Percentiles rank a stretch among this genome's conserved stretches.
Evolutionary conservation across 257 asterid species (phyloP).

Genomic region (Solanum gracilifrons): DNA sequence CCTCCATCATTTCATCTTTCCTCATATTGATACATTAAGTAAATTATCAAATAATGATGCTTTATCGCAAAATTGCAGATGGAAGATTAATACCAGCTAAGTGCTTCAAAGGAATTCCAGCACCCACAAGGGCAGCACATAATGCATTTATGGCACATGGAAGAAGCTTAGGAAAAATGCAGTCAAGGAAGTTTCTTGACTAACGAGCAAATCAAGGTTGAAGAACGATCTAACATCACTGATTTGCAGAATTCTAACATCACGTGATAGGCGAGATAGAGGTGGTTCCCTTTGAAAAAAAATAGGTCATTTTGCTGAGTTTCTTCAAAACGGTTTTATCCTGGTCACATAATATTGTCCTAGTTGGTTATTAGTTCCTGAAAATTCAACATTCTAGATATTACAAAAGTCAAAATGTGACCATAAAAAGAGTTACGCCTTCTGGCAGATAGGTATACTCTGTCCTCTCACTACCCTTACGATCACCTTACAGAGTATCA

Average conservation of each 20-base stretch:
- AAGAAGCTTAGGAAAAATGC: conserved; percentile 51
- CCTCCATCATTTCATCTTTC: neutral
- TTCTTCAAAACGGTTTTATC: neutral
- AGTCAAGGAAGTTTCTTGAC: conserved; percentile 44
- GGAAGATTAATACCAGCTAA: conserved; percentile 49
- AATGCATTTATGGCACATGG: conserved; percentile 93
- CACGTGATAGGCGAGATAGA: neutral
- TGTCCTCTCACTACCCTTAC: neutral
- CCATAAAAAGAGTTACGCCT: neutral
- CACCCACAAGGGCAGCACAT: conserved; percentile 91
- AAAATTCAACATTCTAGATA: neutral
- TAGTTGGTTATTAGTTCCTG: neutral
- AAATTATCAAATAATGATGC: conserved; percentile 1
- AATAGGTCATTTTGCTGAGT: neutral
- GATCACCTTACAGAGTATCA: neutral
- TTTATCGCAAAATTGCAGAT: neutral
- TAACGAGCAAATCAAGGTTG: neutral
- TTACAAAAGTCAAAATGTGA: neutral
- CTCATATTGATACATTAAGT: neutral
- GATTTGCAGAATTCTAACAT: neutral
- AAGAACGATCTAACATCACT: neutral
- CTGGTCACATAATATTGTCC: neutral
- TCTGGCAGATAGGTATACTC: neutral
- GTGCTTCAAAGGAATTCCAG: conserved; percentile 81
- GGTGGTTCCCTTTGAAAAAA: neutral